phyloP scores from a whole-genome alignment of 495 filamentous ascomycete species.

The Trichocladium uniseriatum region DNA sequence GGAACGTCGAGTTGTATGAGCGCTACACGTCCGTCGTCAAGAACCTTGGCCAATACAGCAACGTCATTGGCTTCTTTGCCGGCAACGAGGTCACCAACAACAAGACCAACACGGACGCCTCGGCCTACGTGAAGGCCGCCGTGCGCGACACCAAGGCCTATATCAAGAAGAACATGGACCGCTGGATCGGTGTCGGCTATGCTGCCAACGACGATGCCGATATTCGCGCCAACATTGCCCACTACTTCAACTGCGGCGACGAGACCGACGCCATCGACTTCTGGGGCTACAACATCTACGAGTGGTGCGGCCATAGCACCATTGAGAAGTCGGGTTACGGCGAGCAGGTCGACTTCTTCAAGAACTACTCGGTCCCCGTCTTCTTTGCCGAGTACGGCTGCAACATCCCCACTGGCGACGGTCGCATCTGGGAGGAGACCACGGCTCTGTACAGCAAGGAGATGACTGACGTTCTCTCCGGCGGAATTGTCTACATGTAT shows the following conservation, averaged over 20 bases:
- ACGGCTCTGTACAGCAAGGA: conserved; percentile 63
- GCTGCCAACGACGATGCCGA: conserved; percentile 81
- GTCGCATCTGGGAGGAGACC: conserved; percentile 82
- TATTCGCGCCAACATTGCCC: conserved; percentile 68
- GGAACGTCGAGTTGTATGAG: conserved; percentile 64
- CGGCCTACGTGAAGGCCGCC: conserved; percentile 91
- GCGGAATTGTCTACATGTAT: conserved; percentile 97
- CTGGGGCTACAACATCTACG: conserved; percentile 99
- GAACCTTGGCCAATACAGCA: conserved; percentile 65
- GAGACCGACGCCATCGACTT: conserved; percentile 66
- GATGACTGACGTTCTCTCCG: conserved; percentile 82
- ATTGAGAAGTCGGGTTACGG: conserved; percentile 68
- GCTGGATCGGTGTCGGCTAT: conserved; percentile 84
- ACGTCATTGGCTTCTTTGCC: conserved; percentile 90
- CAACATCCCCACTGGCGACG: conserved; percentile 51
- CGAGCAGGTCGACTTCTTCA: conserved; percentile 70
- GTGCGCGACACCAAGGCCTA: conserved; percentile 92
- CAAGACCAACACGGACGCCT: conserved; percentile 69
- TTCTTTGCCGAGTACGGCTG: conserved; percentile 99
- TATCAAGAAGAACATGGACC: conserved; percentile 68
- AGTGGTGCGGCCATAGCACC: conserved; percentile 82
- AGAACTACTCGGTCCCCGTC: conserved; percentile 76
- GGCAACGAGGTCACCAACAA: conserved; percentile 95
- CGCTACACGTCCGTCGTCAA: conserved; percentile 83
- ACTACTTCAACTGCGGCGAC: conserved; percentile 87